phyloP scores from a whole-genome alignment of 1,139 yeast genomes.

The Yamadazyma friedrichii region DNA sequence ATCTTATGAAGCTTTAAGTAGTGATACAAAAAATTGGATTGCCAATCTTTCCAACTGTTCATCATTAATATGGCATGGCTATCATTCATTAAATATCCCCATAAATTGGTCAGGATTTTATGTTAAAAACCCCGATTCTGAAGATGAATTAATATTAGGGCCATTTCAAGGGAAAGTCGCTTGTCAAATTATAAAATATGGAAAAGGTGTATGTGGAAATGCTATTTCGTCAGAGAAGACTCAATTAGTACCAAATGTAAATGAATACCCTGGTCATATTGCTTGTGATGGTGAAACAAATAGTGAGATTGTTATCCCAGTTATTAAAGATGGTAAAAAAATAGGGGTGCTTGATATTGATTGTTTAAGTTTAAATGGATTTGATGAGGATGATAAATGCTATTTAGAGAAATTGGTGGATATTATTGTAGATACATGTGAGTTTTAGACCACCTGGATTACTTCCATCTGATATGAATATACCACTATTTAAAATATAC shows the following conservation, averaged over 20 bases:
- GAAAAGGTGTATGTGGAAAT: conserved; percentile 88
- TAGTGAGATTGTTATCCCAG: conserved; percentile 91
- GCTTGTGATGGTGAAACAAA: conserved; percentile 96
- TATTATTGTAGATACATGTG: conserved; percentile 49
- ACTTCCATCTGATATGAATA: background rate
- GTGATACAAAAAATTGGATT: conserved; percentile 76
- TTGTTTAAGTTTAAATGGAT: conserved; percentile 63
- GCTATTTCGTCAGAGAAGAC: conserved; percentile 63
- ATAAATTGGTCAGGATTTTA: conserved; percentile 97
- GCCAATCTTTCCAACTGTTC: conserved; percentile 85
- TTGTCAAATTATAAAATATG: conserved; percentile 76
- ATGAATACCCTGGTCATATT: conserved; percentile 84
- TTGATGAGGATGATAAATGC: conserved; percentile 58
- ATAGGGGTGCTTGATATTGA: conserved; percentile 88
- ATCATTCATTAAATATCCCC: conserved; percentile 52
- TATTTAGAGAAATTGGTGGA: conserved; percentile 60
- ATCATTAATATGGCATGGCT: conserved; percentile 85
- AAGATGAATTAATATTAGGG: conserved; percentile 65
- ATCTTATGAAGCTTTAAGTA: conserved; percentile 64
- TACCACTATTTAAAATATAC: background rate
- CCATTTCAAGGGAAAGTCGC: conserved; percentile 98
- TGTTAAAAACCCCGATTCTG: conserved; percentile 35
- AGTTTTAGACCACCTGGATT: conserved; percentile 18
- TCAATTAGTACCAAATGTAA: conserved; percentile 76
- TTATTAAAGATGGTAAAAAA: conserved; percentile 43